Evolutionary conservation across 805 yeast species (phyloP).

Genomic region (Candida golubevii): DNA sequence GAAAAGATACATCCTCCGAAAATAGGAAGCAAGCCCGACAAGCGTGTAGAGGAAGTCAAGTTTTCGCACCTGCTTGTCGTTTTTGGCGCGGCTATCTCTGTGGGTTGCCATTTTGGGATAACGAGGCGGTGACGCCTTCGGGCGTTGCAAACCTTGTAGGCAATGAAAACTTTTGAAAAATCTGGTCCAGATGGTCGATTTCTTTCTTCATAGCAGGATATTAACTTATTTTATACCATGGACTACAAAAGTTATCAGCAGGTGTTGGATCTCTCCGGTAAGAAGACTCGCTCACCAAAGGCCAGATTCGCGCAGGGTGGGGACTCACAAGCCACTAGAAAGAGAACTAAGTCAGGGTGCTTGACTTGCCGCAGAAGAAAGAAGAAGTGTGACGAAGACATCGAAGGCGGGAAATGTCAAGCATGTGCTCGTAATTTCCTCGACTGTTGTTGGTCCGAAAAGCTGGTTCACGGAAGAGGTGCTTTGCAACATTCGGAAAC

Average conservation of each 20-base stretch:
- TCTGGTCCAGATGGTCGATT: no score
- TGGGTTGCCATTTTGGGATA: conserved; percentile 13
- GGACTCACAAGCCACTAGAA: conserved; percentile 13
- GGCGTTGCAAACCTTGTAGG: not conserved
- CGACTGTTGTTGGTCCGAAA: conserved; percentile 41
- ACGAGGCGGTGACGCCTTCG: conserved; percentile 2
- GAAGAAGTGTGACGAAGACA: conserved; percentile 55
- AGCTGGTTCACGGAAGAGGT: no score
- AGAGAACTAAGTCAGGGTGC: conserved; percentile 20
- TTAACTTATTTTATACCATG: conserved; percentile 7
- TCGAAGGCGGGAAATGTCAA: conserved; percentile 41
- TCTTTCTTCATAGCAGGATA: no score
- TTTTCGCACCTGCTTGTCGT: conserved; percentile 12
- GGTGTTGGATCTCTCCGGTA: conserved; percentile 26
- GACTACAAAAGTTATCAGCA: conserved; percentile 36
- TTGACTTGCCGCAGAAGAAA: conserved; percentile 61
- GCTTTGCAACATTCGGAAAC: no score
- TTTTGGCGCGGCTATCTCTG: conserved; percentile 15
- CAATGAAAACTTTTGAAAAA: conserved; percentile 3
- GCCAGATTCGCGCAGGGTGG: conserved; percentile 3
- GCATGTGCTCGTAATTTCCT: conserved; percentile 42
- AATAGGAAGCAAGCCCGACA: conserved; percentile 12
- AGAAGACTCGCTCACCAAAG: conserved; percentile 8
- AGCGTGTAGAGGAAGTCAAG: not conserved
- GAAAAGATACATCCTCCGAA: not conserved